Conservation (phyloP, 1,139 yeast genomes). For the Hyphopichia fennica region DNA sequence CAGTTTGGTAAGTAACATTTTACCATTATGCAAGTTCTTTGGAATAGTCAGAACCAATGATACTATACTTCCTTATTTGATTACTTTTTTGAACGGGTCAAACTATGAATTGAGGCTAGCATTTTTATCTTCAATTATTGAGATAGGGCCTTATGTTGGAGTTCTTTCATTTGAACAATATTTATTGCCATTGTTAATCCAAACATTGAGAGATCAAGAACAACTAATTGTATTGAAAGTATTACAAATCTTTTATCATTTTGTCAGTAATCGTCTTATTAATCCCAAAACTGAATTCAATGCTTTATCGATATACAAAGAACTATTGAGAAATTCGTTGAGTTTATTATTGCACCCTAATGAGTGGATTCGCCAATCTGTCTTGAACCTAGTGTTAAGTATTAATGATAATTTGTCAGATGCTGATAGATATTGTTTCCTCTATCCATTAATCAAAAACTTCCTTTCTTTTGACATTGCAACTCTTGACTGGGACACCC, state of each 20-base stretch:
- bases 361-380: conserved; percentile 77
- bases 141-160: conserved; percentile 79
- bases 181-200: conserved; percentile 77
- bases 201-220: conserved; percentile 79
- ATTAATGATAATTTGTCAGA: conserved; percentile 62
- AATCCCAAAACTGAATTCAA: conserved; percentile 42
- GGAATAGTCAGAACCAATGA: conserved; percentile 90
- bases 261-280: conserved; percentile 33
- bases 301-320: conserved; percentile 41
- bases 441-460: conserved; percentile 79
- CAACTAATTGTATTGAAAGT: conserved; percentile 82
- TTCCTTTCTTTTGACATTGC: conserved; percentile 76
- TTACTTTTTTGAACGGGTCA: conserved; percentile 85
- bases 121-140: conserved; percentile 74
- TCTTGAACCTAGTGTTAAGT: conserved; percentile 59
- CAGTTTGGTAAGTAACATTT: conserved; percentile 64
- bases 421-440: conserved; percentile 80
- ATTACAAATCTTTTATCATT: conserved; percentile 54
- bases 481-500: conserved; percentile 60
- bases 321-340: conserved; percentile 30
- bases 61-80: conserved; percentile 81
- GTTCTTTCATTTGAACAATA: conserved; percentile 83
- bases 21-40: conserved; percentile 76
- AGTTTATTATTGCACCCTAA: conserved; percentile 73
- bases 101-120: conserved; percentile 66